Conservation (phyloP, 768 basidiomycete species). For the Naganishia onofrii region DNA sequence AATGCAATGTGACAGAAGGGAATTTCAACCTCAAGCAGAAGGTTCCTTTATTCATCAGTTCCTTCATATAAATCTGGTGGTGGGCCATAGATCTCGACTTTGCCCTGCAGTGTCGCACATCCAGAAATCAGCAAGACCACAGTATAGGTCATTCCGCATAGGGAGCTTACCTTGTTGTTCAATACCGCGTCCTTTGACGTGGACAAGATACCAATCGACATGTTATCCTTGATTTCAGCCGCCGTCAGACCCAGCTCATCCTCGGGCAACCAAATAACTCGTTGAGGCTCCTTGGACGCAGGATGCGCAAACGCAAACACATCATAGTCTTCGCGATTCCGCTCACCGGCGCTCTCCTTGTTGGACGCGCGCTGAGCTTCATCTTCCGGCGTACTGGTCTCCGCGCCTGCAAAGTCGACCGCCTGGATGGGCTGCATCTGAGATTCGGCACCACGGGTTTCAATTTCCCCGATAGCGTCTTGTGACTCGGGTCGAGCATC, state of each 20-base stretch:
- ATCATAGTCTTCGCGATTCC: slow-evolving; percentile 45
- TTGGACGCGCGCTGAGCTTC: slow-evolving; percentile 38
- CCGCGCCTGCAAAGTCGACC: background rate
- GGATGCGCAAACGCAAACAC: slow-evolving; percentile 73
- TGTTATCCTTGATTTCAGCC: slow-evolving; percentile 63
- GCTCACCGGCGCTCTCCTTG: slow-evolving; percentile 23
- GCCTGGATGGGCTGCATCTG: background rate
- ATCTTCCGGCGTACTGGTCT: slow-evolving; percentile 23
- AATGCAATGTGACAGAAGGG: background rate
- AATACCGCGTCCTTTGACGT: slow-evolving; percentile 57
- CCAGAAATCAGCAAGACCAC: background rate
- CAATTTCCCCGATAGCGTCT: background rate
- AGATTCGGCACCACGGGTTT: background rate
- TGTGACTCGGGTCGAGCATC: background rate
- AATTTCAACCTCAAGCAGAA: background rate
- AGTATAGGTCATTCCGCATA: background rate
- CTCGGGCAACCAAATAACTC: slow-evolving; percentile 77
- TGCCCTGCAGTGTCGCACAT: slow-evolving; percentile 36
- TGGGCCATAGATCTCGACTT: slow-evolving; percentile 47
- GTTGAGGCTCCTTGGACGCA: slow-evolving; percentile 67
- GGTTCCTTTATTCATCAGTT: slow-evolving; percentile 22
- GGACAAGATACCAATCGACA: slow-evolving; percentile 59
- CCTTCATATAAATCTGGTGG: slow-evolving; percentile 40
- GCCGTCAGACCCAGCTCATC: slow-evolving; percentile 66
- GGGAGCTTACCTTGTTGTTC: slow-evolving; percentile 40